Evolutionary conservation across 805 yeast genomes (phyloP), one percentile per base, ranked within the genome.

Genomic region (Suhomyces xylopsoci): DNA sequence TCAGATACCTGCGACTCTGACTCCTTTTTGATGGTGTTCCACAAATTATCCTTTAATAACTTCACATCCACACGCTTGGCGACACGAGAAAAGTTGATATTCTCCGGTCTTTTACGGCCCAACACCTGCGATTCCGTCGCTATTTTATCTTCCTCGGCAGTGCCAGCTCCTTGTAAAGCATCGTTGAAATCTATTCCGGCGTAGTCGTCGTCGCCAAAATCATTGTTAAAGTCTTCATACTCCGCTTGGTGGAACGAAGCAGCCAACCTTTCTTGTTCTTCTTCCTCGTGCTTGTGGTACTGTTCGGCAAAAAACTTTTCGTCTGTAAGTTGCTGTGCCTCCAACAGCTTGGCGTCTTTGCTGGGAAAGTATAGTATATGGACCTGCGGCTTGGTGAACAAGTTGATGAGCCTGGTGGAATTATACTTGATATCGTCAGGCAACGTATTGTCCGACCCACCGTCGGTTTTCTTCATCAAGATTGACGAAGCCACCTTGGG

Each of bases 61-160:
- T 82, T 81, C 32, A 91, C 87, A 62, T 90, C 92, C 26, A 91
- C 94, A 55, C 83, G 81, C 65, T 90, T 90, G 4, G 96, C 90
- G 17, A 82, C 81, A 47, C 84, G 77, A 2, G 96, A 84, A 62
- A 81, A 88, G 54, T 77, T 81, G 46, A 78, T 77, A 51, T 77
- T 70, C 22, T 74, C 78, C 1, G 76, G 74, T 40, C 78, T 64
- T 25, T 62, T 62, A 17, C 60, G 62, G 14, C 62, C 60, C 32
- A 57, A 45, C 6, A 57, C 15, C 62, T 62, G 24, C 61, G 69
- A 15, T 63, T 57, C 38, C 62, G 58, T 51, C 63, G 67, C 59
- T 15, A 46, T 36, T 19, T 52, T 50, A 26, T 55, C 58, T 24
- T 55, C 55, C 8, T 51, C 55, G 5, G 50, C 50, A 15, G 46